Percentiles rank a stretch among this genome's conserved stretches.
phyloP scores from a whole-genome alignment of 2,329 filamentous ascomycete species.

The Fonsecaea monophora region DNA sequence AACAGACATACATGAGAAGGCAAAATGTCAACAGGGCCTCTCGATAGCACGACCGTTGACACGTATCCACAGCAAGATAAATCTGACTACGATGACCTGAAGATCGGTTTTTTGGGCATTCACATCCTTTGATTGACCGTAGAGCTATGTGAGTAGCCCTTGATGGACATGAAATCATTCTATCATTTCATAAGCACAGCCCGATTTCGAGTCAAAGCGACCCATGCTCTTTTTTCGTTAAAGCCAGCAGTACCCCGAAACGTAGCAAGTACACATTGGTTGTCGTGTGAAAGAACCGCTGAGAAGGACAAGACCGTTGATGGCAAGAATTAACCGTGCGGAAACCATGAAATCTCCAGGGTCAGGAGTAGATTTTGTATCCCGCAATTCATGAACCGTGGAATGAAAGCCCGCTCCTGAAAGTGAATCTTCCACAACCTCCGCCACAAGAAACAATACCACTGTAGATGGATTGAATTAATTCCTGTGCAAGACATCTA shows the following conservation, averaged over 20 bases:
- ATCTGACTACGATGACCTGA: neutral
- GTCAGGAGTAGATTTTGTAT: constrained; percentile 15
- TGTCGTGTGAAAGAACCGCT: constrained; percentile 11
- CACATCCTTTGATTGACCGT: constrained; percentile 24
- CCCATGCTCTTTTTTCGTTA: constrained; percentile 18
- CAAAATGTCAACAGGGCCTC: neutral
- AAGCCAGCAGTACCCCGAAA: constrained; percentile 14
- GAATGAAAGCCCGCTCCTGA: constrained; percentile 22
- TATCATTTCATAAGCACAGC: constrained; percentile 23
- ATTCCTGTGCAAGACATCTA: constrained; percentile 29
- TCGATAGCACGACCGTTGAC: neutral
- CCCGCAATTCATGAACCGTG: constrained; percentile 12
- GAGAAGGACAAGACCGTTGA: constrained; percentile 19
- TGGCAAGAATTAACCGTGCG: constrained; percentile 20
- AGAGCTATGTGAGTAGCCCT: constrained; percentile 23
- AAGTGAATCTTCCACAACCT: constrained; percentile 26
- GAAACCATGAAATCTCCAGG: constrained; percentile 27
- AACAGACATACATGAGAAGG: no score
- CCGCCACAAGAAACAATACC: constrained; percentile 26
- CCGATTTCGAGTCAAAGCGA: constrained; percentile 6
- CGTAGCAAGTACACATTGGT: constrained; percentile 26
- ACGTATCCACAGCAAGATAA: neutral
- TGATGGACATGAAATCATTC: constrained; percentile 29
- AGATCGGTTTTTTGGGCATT: constrained; percentile 10
- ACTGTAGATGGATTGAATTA: constrained; percentile 21